Evolutionary conservation across 1,284 basidiomycete species (phyloP), one percentile per base, ranked within the genome.

Genomic region (Butyriboletus appendiculatus): DNA sequence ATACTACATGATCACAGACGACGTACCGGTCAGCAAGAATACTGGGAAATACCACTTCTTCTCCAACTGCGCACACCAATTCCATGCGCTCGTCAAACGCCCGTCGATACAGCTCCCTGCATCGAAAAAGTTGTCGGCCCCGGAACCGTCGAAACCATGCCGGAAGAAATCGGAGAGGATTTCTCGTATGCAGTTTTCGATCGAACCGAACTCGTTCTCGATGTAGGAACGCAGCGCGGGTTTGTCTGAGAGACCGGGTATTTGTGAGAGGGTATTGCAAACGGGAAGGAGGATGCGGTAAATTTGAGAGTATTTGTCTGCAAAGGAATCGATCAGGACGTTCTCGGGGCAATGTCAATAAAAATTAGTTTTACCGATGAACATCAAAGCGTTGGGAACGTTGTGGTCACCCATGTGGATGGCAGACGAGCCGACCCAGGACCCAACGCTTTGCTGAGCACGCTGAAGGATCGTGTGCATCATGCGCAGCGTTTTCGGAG

Each of bases 241-340:
- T 59, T 85, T 88, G 40, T 80, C 73, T 14, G 77, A 74, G n/a
- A 92, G 71, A 18, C 64, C 63, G 5, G 86, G 82, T 55, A 92
- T 87, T 59, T 90, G 85, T 4, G 78, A 76, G 49, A 92, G 78
- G 18, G 88, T 84, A 61, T 86, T 92, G 73, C 87, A 90, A 55
- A 92, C 88, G 4, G 90, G 90, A 38, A 92, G 76, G 18, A 92
- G 81, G 65, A 92, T 92, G 59, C 90, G 86, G 71, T 92, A 92
- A 48, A 92, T 88, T 67, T 92, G 90, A 12, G 88, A 90, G 71
- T 92, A 92, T 69, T 92, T 92, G 77, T 92, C 85, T 79, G 60
- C 33, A 11, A 3, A 5, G 18, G 14, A 33, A 38, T 22, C 6
- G 5, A 34, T 58, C 12, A 61, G 50, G 37, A 44, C 2, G 8